Conservation (phyloP, 768 basidiomycete species). For the Filobasidium wieringae region DNA sequence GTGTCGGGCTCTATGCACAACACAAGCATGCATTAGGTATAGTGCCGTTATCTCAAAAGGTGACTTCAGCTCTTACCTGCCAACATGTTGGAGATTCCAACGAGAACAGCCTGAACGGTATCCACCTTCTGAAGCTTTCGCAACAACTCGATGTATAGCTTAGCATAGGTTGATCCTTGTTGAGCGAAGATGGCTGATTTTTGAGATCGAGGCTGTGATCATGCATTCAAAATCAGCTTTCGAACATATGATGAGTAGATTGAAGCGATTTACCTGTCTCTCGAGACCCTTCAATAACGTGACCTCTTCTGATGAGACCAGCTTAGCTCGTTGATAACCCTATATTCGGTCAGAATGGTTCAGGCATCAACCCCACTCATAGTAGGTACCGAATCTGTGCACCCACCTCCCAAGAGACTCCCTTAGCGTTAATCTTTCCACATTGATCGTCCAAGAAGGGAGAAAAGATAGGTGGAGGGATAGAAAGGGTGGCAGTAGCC, state of each 20-base stretch:
- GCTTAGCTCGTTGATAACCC: constrained; percentile 90
- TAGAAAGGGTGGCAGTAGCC: constrained; percentile 16
- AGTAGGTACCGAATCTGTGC: neutral
- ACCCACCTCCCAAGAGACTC: constrained; percentile 89
- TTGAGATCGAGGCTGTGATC: constrained; percentile 24
- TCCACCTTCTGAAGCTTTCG: constrained; percentile 75
- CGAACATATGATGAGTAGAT: neutral
- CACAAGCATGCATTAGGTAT: neutral
- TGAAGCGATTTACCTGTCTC: constrained; percentile 49
- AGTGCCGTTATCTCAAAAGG: neutral
- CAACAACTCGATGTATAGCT: constrained; percentile 78
- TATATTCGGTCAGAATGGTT: constrained; percentile 32
- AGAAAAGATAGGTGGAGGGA: constrained; percentile 38
- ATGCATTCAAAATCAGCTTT: neutral
- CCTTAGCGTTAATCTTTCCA: constrained; percentile 75
- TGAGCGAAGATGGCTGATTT: constrained; percentile 62
- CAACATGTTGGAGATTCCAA: constrained; percentile 76
- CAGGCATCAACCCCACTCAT: neutral
- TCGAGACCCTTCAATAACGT: constrained; percentile 80
- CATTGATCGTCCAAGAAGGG: constrained; percentile 75
- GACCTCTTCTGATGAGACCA: constrained; percentile 78
- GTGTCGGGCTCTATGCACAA: constrained; percentile 20
- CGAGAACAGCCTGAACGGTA: constrained; percentile 57
- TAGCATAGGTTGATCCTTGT: constrained; percentile 69
- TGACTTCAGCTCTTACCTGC: constrained; percentile 46